Evolutionary conservation across 129 eudicot species (phyloP).

Genomic region (sunflower (Helianthus annuus)): HanXRQr2.0-SUNRISE NC_035447.2:22836789-22837288

Average conservation of each 20-base stretch:
- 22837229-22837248: neutral
- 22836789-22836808: conserved; percentile 49
- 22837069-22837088: conserved; percentile 21
- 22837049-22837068: conserved; percentile 17
- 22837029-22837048: conserved; percentile 19
- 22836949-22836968: conserved; percentile 35
- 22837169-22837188: conserved; percentile 17
- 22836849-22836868: conserved; percentile 30
- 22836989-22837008: conserved; percentile 27
- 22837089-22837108: conserved; percentile 42
- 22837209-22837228: conserved; percentile 26
- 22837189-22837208: conserved; percentile 29
- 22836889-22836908: conserved; percentile 48
- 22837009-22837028: conserved; percentile 11
- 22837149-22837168: conserved; percentile 30
- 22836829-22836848: conserved; percentile 44
- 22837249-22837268: neutral
- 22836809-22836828: conserved; percentile 56
- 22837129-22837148: conserved; percentile 37
- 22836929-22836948: conserved; percentile 25
- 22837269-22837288: conserved; percentile 17
- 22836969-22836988: conserved; percentile 33
- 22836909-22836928: conserved; percentile 14
- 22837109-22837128: conserved; percentile 37
- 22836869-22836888: conserved; percentile 28